phyloP scores from a whole-genome alignment of 2,329 filamentous ascomycete genomes.

The Colletotrichum simmondsii region DNA sequence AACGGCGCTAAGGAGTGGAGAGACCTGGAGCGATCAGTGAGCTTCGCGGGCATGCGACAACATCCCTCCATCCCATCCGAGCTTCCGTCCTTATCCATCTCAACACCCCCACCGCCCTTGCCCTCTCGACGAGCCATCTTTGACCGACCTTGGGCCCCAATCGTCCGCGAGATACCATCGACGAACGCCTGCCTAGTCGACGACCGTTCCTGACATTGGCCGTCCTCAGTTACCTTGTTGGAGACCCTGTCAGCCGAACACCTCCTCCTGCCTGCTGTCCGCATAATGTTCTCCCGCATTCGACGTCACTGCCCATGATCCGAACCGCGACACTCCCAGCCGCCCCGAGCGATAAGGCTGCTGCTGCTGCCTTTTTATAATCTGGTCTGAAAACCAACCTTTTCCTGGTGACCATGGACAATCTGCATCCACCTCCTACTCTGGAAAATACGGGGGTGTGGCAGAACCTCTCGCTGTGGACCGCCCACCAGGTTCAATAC shows the following conservation, averaged over 20 bases:
- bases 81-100: conserved; percentile 10
- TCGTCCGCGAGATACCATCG: neutral
- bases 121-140: neutral
- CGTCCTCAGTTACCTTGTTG: neutral
- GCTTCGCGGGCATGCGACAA: conserved; percentile 7
- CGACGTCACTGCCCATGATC: conserved; percentile 23
- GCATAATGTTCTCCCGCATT: conserved; percentile 21
- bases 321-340: conserved; percentile 18
- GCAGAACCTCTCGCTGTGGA: conserved; percentile 67
- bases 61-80: conserved; percentile 9
- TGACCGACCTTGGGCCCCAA: neutral
- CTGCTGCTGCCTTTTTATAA: neutral
- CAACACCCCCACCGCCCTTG: neutral
- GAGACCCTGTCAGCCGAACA: neutral
- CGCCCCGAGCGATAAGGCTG: conserved; percentile 30
- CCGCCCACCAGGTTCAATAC: conserved; percentile 50
- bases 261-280: neutral
- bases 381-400: neutral
- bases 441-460: conserved; percentile 57
- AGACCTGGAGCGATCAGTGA: neutral
- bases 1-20: neutral
- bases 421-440: neutral
- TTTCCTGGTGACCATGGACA: conserved; percentile 24
- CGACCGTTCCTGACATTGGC: neutral
- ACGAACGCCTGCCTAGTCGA: neutral